Evolutionary conservation across 2,329 filamentous ascomycete genomes (phyloP).

Genomic region (Hypoxylon sp.): DNA sequence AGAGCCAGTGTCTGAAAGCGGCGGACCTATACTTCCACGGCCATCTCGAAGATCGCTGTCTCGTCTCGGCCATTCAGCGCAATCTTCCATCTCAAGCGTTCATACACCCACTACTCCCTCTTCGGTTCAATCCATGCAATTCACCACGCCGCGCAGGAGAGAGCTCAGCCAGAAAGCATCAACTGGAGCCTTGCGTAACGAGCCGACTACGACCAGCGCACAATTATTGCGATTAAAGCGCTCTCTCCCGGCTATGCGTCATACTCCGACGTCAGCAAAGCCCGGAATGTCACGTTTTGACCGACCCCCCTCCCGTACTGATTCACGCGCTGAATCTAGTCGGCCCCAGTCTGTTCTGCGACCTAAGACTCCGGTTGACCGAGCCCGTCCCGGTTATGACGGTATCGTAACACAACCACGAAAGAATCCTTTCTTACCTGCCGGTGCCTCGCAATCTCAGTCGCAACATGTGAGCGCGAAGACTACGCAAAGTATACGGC

Average conservation of each 20-base stretch:
- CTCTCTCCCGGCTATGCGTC: conserved; percentile 73
- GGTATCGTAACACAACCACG: conserved; percentile 67
- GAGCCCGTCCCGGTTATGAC: conserved; percentile 65
- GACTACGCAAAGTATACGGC: conserved; percentile 74
- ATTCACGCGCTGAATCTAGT: conserved; percentile 65
- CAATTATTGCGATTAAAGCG: conserved; percentile 76
- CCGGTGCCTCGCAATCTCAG: conserved; percentile 79
- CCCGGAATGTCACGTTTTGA: conserved; percentile 65
- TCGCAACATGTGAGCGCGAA: conserved; percentile 85
- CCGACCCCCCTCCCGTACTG: conserved; percentile 72
- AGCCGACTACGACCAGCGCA: conserved; percentile 75
- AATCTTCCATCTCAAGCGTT: conserved; percentile 77
- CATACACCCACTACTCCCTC: conserved; percentile 73
- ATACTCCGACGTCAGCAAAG: conserved; percentile 67
- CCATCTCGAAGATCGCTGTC: conserved; percentile 75
- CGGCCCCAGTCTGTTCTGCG: conserved; percentile 69
- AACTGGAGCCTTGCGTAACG: conserved; percentile 67
- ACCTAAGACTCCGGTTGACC: conserved; percentile 81
- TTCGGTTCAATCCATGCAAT: conserved; percentile 66
- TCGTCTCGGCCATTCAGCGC: conserved; percentile 76
- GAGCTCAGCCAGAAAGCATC: conserved; percentile 71
- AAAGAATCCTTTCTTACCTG: conserved; percentile 82
- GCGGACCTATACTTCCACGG: conserved; percentile 74
- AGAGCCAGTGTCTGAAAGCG: conserved; percentile 94
- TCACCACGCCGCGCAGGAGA: conserved; percentile 73